These are phyloP conservation scores for Perkinsus marinus DNA, from an alignment of 169 alveolate genomes.

Conservation along the genomic window DNA sequence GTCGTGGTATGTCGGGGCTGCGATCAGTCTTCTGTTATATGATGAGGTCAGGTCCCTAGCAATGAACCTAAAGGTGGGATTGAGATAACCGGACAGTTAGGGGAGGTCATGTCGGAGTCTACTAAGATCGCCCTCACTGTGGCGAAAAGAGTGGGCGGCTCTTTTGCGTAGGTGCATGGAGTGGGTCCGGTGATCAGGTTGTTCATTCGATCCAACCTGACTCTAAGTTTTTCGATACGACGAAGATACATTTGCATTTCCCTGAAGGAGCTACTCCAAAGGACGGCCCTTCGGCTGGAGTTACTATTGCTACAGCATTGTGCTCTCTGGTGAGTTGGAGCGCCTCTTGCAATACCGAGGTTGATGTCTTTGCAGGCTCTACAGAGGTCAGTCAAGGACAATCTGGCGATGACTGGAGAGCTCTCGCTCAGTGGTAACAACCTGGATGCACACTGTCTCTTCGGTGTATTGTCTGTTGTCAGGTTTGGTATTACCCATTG, in stretches of 20 bases:
- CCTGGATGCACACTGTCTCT: too few species aligned
- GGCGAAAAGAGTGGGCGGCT: slow-evolving; percentile 56
- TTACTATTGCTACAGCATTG: slow-evolving; percentile 74
- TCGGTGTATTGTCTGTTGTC: too few species aligned
- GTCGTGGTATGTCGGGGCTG: slow-evolving; percentile 38
- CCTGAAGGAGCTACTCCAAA: slow-evolving; percentile 90
- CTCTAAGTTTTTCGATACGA: too few species aligned
- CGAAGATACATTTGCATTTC: slow-evolving; percentile 70
- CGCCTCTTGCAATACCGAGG: too few species aligned
- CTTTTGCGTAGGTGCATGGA: neutral
- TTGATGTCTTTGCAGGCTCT: neutral
- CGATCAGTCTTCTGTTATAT: too few species aligned
- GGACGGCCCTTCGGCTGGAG: slow-evolving; percentile 91
- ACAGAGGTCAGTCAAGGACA: neutral
- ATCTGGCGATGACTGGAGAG: slow-evolving; percentile 90
- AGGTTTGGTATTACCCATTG: slow-evolving; percentile 55
- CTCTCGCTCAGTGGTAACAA: slow-evolving; percentile 76
- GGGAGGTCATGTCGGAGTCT: slow-evolving; percentile 81
- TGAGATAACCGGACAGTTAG: slow-evolving; percentile 78
- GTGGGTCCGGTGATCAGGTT: neutral
- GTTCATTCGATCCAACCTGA: too few species aligned
- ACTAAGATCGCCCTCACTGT: slow-evolving; percentile 76
- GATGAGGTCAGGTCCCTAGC: neutral
- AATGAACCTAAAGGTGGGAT: slow-evolving; percentile 32
- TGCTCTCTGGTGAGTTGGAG: slow-evolving; percentile 63